phyloP scores from a whole-genome alignment of 1,139 yeast genomes.

The Pichia sp. region DNA sequence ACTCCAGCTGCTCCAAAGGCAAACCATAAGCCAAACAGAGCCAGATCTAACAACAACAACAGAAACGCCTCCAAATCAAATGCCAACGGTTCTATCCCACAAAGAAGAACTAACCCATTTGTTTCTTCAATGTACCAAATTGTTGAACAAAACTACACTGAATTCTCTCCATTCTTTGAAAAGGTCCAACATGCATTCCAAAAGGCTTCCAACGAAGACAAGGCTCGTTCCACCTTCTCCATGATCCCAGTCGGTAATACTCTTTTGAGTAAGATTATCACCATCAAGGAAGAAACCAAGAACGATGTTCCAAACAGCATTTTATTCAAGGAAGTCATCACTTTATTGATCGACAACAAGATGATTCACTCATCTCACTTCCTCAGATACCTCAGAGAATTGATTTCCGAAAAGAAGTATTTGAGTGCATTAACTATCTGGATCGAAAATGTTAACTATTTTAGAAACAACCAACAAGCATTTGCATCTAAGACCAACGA shows the following conservation, averaged over 20 bases:
- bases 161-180: slow-evolving; percentile 19
- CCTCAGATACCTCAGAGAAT: slow-evolving; percentile 19
- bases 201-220: slow-evolving; percentile 5
- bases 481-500: slow-evolving; percentile 1
- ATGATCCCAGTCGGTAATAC: slow-evolving; percentile 20
- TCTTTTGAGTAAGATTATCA: slow-evolving; percentile 19
- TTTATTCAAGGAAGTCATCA: slow-evolving; percentile 21
- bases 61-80: no score
- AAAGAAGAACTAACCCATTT: background rate
- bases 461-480: slow-evolving; percentile 22
- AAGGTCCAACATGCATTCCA: slow-evolving; percentile 10
- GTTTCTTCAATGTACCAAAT: background rate
- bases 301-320: slow-evolving; percentile 23
- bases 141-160: slow-evolving; percentile 9
- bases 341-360: slow-evolving; percentile 16
- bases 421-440: slow-evolving; percentile 27
- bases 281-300: slow-evolving; percentile 13
- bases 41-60: background rate
- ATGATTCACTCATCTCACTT: slow-evolving; percentile 25
- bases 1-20: background rate
- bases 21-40: background rate
- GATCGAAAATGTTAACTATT: slow-evolving; percentile 26
- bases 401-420: slow-evolving; percentile 24
- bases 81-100: background rate
- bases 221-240: background rate